Conservation (phyloP, 352 stramenopile genomes). For the Globisporangium radiosum region DNA sequence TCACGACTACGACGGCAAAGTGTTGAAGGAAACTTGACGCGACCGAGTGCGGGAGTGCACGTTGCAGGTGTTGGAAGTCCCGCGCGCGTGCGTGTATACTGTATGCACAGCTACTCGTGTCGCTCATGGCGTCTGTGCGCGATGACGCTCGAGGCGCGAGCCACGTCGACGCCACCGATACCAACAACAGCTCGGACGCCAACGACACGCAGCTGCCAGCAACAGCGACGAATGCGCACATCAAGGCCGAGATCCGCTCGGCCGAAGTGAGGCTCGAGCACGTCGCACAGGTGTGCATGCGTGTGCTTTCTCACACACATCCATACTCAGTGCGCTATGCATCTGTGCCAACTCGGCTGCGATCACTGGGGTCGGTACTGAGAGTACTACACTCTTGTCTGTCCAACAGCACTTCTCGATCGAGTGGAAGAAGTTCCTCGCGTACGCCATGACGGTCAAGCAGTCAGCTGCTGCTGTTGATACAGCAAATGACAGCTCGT, state of each 20-base stretch:
- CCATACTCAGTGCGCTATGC: neutral
- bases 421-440: constrained; percentile 55
- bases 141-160: too few relatives aligned
- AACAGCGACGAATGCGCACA: constrained; percentile 6
- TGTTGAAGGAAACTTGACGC: too few relatives aligned
- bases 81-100: too few relatives aligned
- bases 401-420: constrained; percentile 42
- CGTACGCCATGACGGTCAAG: constrained; percentile 45
- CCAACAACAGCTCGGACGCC: too few relatives aligned
- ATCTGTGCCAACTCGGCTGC: neutral
- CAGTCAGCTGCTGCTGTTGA: constrained; percentile 1
- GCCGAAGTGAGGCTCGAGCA: constrained; percentile 25
- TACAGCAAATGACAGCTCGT: neutral
- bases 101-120: too few relatives aligned
- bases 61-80: too few relatives aligned
- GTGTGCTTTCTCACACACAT: neutral
- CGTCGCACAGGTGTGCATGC: constrained; percentile 25
- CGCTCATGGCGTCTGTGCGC: too few relatives aligned
- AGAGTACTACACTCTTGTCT: neutral
- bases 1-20: too few relatives aligned
- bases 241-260: constrained; percentile 25
- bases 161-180: too few relatives aligned
- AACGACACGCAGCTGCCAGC: neutral
- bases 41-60: too few relatives aligned
- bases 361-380: too few relatives aligned